A percentile compares a stretch with the other conserved stretches of the same genome.
Conservation (phyloP, 2,329 filamentous ascomycete species). For the Exophiala bonariae region DNA sequence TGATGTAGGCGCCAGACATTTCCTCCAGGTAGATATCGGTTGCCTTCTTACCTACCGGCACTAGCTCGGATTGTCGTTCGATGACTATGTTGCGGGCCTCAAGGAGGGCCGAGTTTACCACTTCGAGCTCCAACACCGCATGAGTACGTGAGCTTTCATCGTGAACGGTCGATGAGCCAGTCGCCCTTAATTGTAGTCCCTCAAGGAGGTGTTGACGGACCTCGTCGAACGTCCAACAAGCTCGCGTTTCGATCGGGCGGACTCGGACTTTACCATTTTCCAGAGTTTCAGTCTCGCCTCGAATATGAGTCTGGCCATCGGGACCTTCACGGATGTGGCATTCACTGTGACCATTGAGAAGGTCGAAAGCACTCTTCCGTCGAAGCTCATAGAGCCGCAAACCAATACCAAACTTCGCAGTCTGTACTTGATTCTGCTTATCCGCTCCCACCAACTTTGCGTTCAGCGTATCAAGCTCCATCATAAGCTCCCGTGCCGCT, state of each 20-base stretch:
- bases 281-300: slow-evolving; percentile 43
- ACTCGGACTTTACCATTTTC: slow-evolving; percentile 44
- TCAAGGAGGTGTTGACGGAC: slow-evolving; percentile 32
- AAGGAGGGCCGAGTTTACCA: slow-evolving; percentile 39
- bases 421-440: neutral
- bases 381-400: slow-evolving; percentile 45
- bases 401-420: slow-evolving; percentile 35
- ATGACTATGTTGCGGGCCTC: slow-evolving; percentile 39
- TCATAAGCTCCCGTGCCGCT: slow-evolving; percentile 35
- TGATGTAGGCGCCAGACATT: slow-evolving; percentile 32
- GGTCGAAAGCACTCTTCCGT: slow-evolving; percentile 43
- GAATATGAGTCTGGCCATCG: slow-evolving; percentile 42
- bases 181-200: slow-evolving; percentile 34
- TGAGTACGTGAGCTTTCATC: slow-evolving; percentile 49
- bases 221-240: slow-evolving; percentile 40
- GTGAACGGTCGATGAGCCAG: slow-evolving; percentile 42
- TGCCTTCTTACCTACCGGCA: slow-evolving; percentile 45
- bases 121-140: slow-evolving; percentile 44
- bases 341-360: slow-evolving; percentile 39
- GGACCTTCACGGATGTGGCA: slow-evolving; percentile 44
- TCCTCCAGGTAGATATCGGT: slow-evolving; percentile 44
- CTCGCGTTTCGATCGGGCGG: slow-evolving; percentile 35
- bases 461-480: slow-evolving; percentile 31
- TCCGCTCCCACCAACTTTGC: slow-evolving; percentile 3
- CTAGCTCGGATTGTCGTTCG: slow-evolving; percentile 46